These are phyloP conservation scores for Cladophialophora chaetospira DNA, from an alignment of 2,329 filamentous ascomycete species.

Conservation along the genomic window DNA sequence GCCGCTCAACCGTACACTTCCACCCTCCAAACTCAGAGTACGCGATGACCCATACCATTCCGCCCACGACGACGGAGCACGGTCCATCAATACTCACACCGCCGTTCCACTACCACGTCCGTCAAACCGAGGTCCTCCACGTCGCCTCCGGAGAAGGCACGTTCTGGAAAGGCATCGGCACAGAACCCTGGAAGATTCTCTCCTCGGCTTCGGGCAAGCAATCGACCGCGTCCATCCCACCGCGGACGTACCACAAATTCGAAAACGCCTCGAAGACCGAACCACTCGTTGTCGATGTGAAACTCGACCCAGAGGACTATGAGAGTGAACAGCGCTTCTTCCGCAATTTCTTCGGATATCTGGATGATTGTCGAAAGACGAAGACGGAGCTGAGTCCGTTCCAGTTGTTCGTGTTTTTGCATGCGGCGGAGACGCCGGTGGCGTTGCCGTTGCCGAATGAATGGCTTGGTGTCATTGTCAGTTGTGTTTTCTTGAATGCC, in stretches of 20 bases:
- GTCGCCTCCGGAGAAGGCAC: slow-evolving; percentile 25
- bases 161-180: slow-evolving; percentile 24
- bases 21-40: slow-evolving; percentile 27
- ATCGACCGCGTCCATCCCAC: slow-evolving; percentile 22
- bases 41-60: slow-evolving; percentile 29
- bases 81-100: slow-evolving; percentile 30
- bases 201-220: slow-evolving; percentile 14
- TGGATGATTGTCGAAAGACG: slow-evolving; percentile 32
- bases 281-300: slow-evolving; percentile 31
- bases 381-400: slow-evolving; percentile 31
- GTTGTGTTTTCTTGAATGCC: slow-evolving; percentile 17
- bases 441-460: slow-evolving; percentile 28
- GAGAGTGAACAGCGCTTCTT: slow-evolving; percentile 34
- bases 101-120: slow-evolving; percentile 34
- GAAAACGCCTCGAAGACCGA: slow-evolving; percentile 32
- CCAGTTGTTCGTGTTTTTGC: slow-evolving; percentile 33
- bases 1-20: slow-evolving; percentile 29
- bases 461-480: slow-evolving; percentile 18
- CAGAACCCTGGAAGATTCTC: slow-evolving; percentile 10
- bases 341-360: slow-evolving; percentile 35
- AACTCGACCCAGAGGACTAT: slow-evolving; percentile 30
- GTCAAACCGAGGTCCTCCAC: slow-evolving; percentile 32
- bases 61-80: slow-evolving; percentile 19
- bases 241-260: slow-evolving; percentile 29
- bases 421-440: slow-evolving; percentile 32